These are phyloP conservation scores for Prosopis cineraria DNA, from an alignment of 306 rosid genomes.

Conservation along the genomic window DNA sequence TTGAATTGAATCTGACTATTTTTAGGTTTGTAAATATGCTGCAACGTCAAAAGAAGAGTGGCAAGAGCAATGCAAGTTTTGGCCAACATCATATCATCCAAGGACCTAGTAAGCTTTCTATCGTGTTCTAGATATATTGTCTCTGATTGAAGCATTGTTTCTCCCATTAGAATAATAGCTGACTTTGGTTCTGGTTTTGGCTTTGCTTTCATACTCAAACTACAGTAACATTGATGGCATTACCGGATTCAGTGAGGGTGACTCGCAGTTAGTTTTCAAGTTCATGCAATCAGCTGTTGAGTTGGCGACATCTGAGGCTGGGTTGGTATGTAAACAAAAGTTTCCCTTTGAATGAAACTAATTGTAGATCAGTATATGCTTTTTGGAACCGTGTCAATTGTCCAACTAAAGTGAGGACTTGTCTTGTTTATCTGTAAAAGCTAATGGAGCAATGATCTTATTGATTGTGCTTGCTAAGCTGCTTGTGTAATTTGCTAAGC, in stretches of 20 bases:
- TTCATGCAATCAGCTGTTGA: slow-evolving; percentile 72
- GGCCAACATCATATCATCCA: slow-evolving; percentile 99
- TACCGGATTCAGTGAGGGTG: slow-evolving; percentile 74
- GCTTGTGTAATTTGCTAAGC: neutral
- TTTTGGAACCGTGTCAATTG: neutral
- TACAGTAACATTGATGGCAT: slow-evolving; percentile 85
- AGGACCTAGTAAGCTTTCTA: slow-evolving; percentile 69
- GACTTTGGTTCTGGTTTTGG: slow-evolving; percentile 26
- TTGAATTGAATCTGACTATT: slow-evolving; percentile 20
- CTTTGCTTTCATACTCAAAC: slow-evolving; percentile 38
- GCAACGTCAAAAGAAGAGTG: slow-evolving; percentile 92
- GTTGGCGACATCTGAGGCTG: slow-evolving; percentile 57
- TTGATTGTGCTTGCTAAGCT: neutral
- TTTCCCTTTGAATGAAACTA: neutral
- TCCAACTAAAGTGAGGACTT: neutral
- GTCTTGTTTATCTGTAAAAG: too few species aligned
- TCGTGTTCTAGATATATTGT: slow-evolving; percentile 10
- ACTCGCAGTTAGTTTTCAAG: slow-evolving; percentile 54
- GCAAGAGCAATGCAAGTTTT: slow-evolving; percentile 95
- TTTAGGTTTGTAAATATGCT: slow-evolving; percentile 79
- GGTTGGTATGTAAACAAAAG: slow-evolving; percentile 54
- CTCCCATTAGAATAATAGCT: slow-evolving; percentile 17
- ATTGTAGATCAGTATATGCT: neutral
- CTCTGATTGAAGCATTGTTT: slow-evolving; percentile 5
- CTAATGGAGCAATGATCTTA: neutral